Conservation (phyloP, 208 protist species). For the Phytomonas francai region DNA sequence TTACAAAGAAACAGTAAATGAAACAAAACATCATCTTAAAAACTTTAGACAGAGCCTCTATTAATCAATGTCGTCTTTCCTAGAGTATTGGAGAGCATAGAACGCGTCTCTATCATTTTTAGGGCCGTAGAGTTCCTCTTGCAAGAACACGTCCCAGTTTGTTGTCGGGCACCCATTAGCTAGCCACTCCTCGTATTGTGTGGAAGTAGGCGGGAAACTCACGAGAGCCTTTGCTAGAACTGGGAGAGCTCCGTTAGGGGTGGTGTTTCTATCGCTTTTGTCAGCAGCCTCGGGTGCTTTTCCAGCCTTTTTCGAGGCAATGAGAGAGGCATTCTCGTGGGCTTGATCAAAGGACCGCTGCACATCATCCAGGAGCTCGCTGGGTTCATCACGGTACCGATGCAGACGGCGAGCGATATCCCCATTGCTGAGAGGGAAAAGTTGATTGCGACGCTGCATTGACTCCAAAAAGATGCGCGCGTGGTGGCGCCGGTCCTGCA, state of each 20-base stretch:
- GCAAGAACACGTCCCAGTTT: conserved; percentile 42
- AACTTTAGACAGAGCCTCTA: too few relatives aligned
- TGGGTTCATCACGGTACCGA: conserved; percentile 15
- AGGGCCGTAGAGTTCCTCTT: conserved; percentile 51
- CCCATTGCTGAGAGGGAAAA: conserved; percentile 31
- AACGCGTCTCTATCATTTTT: conserved; percentile 4
- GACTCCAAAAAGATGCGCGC: conserved; percentile 35
- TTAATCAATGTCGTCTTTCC: too few relatives aligned
- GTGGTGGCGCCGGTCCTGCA: conserved; percentile 63
- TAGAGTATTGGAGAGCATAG: neutral
- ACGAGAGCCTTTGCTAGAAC: neutral
- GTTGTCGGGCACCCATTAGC: conserved; percentile 35
- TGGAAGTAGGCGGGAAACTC: conserved; percentile 13
- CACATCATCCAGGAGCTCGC: conserved; percentile 30
- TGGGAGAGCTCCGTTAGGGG: too few relatives aligned
- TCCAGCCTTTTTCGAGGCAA: too few relatives aligned
- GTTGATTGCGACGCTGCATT: conserved; percentile 38
- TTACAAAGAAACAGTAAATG: neutral
- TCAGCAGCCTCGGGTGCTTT: too few relatives aligned
- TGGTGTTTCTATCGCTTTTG: too few relatives aligned
- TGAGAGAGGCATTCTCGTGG: too few relatives aligned
- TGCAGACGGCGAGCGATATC: conserved; percentile 50
- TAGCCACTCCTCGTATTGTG: conserved; percentile 50
- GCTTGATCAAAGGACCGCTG: too few relatives aligned
- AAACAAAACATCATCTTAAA: conserved; percentile 9